Evolutionary conservation across 257 asterid genomes (phyloP).

Genomic region (Salvia hispanica): DNA sequence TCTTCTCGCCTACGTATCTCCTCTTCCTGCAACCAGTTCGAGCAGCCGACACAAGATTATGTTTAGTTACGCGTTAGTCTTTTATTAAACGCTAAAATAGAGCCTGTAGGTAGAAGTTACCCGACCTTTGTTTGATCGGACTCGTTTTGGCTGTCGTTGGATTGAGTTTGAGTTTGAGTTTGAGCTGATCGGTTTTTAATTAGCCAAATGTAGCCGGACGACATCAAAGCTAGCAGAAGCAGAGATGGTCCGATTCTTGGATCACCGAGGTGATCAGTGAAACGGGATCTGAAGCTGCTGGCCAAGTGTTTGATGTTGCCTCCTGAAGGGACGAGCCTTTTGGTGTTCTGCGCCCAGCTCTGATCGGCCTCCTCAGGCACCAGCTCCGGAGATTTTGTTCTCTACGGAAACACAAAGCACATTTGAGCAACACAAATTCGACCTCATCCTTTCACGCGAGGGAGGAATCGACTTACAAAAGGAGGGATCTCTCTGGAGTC

Average conservation of each 20-base stretch:
- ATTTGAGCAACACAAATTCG: conserved; percentile 20
- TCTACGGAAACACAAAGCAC: conserved; percentile 49
- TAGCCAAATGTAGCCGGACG: conserved; percentile 69
- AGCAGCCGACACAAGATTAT: not conserved
- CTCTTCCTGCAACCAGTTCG: conserved; percentile 47
- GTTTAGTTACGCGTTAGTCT: too few relatives aligned
- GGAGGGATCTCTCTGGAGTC: conserved; percentile 86
- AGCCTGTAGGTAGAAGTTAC: conserved; percentile 15
- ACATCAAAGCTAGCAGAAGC: conserved; percentile 76
- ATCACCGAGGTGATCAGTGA: conserved; percentile 58
- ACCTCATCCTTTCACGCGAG: not conserved
- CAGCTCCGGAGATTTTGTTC: conserved; percentile 77
- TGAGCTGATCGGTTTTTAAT: conserved; percentile 57
- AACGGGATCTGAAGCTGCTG: conserved; percentile 36
- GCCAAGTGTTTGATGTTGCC: conserved; percentile 47
- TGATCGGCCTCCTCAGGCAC: conserved; percentile 78
- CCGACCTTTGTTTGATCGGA: conserved; percentile 49
- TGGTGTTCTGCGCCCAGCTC: conserved; percentile 61
- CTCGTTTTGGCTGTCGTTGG: conserved; percentile 34
- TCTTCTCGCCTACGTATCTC: conserved; percentile 52
- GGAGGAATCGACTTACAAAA: conserved; percentile 63
- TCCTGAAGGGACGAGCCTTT: conserved; percentile 50
- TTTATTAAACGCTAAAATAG: too few relatives aligned
- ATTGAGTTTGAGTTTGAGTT: not conserved
- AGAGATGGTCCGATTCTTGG: conserved; percentile 88